Conservation (phyloP, 176 grass and related monocot species). For the Pontederia crassipes region DNA sequence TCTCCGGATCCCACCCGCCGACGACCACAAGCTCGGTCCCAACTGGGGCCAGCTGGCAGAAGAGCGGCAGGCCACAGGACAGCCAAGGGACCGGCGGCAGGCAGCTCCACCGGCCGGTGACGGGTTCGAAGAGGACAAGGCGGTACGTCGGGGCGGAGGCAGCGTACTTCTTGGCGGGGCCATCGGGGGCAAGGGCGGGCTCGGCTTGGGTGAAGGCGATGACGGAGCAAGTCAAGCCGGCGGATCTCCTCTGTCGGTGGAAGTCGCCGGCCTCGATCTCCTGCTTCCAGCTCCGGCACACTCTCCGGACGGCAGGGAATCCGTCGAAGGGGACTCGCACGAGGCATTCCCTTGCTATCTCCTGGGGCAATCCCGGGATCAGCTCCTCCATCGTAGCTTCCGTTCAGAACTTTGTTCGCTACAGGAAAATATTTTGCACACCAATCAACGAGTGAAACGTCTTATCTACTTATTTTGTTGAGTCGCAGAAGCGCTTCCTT, state of each 20-base stretch:
- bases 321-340: constrained; percentile 55
- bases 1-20: constrained; percentile 75
- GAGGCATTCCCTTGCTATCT: constrained; percentile 83
- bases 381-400: constrained; percentile 31
- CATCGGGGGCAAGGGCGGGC: not conserved
- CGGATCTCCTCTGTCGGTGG: constrained; percentile 21
- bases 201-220: constrained; percentile 30
- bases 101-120: constrained; percentile 27
- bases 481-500: too few relatives aligned
- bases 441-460: too few relatives aligned
- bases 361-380: constrained; percentile 61
- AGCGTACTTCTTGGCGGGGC: not conserved
- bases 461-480: too few relatives aligned
- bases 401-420: too few relatives aligned
- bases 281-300: constrained; percentile 64
- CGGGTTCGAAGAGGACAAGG: constrained; percentile 37
- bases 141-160: constrained; percentile 29
- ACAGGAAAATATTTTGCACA: too few relatives aligned
- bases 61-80: constrained; percentile 47
- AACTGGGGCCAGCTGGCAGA: constrained; percentile 59
- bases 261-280: constrained; percentile 56
- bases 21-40: constrained; percentile 46
- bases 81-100: constrained; percentile 32
- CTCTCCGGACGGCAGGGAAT: constrained; percentile 42
- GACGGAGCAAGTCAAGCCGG: constrained; percentile 26